phyloP scores from a whole-genome alignment of 345 rosid species.

The Eucalyptus cloeziana region DNA sequence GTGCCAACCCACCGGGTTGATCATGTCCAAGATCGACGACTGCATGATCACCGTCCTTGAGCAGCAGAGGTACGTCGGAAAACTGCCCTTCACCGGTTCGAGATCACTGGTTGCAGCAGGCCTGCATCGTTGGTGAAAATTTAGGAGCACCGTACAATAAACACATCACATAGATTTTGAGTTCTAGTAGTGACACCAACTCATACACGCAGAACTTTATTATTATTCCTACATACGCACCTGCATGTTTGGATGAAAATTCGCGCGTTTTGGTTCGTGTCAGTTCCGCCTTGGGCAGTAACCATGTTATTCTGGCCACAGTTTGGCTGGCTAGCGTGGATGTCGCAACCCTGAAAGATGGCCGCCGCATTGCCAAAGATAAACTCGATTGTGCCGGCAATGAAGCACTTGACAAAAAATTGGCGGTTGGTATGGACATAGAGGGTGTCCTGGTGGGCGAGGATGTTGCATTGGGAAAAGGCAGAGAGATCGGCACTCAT shows the following conservation, averaged over 20 bases:
- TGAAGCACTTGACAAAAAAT: conserved; percentile 45
- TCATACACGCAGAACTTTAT: not conserved
- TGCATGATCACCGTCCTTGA: conserved; percentile 84
- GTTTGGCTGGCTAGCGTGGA: conserved; percentile 69
- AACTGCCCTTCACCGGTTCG: conserved; percentile 23
- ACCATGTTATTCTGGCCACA: conserved; percentile 92
- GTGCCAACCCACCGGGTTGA: conserved; percentile 58
- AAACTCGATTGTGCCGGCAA: conserved; percentile 75
- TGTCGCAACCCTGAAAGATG: conserved; percentile 38
- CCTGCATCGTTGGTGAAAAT: not conserved
- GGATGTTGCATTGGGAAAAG: conserved; percentile 56
- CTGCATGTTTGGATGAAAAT: conserved; percentile 64
- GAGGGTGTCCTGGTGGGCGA: conserved; percentile 71
- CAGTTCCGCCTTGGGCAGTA: conserved; percentile 75
- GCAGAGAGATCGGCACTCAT: conserved; percentile 75
- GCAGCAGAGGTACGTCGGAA: conserved; percentile 59
- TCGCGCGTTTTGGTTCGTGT: conserved; percentile 81
- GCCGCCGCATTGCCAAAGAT: conserved; percentile 9
- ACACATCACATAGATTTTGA: not conserved
- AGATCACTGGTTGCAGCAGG: conserved; percentile 74
- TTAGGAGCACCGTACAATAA: not conserved
- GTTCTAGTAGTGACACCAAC: not conserved
- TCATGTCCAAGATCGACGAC: conserved; percentile 38
- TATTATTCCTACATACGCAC: not conserved
- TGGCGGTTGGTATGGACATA: conserved; percentile 28